These are phyloP conservation scores for Talaromyces islandicus DNA, from an alignment of 2,329 filamentous ascomycete genomes.

Conservation along the genomic window DNA sequence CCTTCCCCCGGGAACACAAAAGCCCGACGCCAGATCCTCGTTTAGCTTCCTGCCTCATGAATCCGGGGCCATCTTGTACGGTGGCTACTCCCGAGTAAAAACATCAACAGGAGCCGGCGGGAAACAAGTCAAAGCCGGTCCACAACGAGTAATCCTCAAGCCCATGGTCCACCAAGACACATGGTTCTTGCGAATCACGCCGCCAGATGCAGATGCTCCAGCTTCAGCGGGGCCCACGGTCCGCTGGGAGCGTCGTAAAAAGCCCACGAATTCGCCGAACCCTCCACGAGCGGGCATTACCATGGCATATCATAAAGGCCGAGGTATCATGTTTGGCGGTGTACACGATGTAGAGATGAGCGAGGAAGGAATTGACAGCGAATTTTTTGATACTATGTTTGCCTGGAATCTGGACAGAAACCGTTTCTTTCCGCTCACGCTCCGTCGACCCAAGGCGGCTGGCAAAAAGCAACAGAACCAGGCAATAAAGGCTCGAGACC, in stretches of 20 bases:
- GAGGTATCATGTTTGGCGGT: constrained; percentile 88
- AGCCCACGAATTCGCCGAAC: constrained; percentile 79
- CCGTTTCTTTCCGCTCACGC: constrained; percentile 76
- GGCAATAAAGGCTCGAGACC: constrained; percentile 50
- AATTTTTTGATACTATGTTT: constrained; percentile 90
- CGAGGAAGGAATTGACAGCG: constrained; percentile 92
- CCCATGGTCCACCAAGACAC: constrained; percentile 92
- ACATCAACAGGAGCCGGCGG: constrained; percentile 47
- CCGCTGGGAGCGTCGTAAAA: constrained; percentile 89
- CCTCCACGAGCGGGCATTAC: constrained; percentile 82
- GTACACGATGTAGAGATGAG: constrained; percentile 89
- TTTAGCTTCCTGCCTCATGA: constrained; percentile 92
- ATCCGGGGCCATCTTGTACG: constrained; percentile 80
- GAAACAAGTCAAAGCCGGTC: constrained; percentile 57
- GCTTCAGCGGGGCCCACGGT: constrained; percentile 63
- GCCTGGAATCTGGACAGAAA: constrained; percentile 96
- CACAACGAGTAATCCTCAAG: constrained; percentile 66
- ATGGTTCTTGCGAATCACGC: constrained; percentile 80
- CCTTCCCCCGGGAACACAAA: constrained; percentile 70
- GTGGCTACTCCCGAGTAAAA: constrained; percentile 91
- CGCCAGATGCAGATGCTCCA: constrained; percentile 61
- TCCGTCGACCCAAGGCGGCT: constrained; percentile 67
- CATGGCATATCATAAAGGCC: constrained; percentile 89
- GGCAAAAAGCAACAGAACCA: constrained; percentile 53
- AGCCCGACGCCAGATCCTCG: constrained; percentile 84